A percentile compares a stretch with the other conserved stretches of the same genome.
These are phyloP conservation scores for Lophiotrema nucula DNA, from an alignment of 495 filamentous ascomycete genomes.

Conservation along the genomic window DNA sequence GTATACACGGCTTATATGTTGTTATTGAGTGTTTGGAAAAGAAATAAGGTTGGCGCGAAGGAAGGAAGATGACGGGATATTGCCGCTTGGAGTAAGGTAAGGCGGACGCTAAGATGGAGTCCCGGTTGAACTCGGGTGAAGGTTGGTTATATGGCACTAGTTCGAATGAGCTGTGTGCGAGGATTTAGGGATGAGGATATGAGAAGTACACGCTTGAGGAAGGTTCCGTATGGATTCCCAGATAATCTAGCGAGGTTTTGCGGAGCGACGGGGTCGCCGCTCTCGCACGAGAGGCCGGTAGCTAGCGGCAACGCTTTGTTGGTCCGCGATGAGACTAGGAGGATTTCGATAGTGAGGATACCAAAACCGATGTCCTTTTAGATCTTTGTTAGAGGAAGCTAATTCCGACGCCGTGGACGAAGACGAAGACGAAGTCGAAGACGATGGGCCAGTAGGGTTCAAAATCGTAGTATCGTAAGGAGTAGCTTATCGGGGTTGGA, in stretches of 20 bases:
- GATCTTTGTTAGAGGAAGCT: conserved; percentile 32
- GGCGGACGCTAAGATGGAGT: too few species aligned
- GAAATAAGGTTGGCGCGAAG: too few species aligned
- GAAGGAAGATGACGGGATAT: too few species aligned
- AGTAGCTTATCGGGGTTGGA: conserved; percentile 32
- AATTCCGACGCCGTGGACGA: conserved; percentile 38
- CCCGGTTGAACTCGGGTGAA: too few species aligned
- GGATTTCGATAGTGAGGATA: conserved; percentile 36
- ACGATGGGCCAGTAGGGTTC: conserved; percentile 30
- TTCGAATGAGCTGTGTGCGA: too few species aligned
- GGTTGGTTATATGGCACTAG: too few species aligned
- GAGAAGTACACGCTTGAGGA: conserved; percentile 33
- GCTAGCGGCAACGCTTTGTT: conserved; percentile 29
- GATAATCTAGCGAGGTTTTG: conserved; percentile 30
- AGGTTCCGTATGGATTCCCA: conserved; percentile 37
- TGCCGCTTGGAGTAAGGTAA: too few species aligned
- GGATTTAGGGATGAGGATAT: conserved; percentile 17
- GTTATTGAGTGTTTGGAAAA: too few species aligned
- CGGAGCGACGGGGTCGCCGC: conserved; percentile 31
- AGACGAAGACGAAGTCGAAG: conserved; percentile 37
- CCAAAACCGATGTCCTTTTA: too few species aligned
- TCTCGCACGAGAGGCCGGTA: conserved; percentile 16
- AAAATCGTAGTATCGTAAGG: conserved; percentile 35
- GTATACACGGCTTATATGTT: too few species aligned
- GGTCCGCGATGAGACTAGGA: conserved; percentile 36